Conservation (phyloP, 345 rosid species). For the Hibiscus tridactylites region DNA sequence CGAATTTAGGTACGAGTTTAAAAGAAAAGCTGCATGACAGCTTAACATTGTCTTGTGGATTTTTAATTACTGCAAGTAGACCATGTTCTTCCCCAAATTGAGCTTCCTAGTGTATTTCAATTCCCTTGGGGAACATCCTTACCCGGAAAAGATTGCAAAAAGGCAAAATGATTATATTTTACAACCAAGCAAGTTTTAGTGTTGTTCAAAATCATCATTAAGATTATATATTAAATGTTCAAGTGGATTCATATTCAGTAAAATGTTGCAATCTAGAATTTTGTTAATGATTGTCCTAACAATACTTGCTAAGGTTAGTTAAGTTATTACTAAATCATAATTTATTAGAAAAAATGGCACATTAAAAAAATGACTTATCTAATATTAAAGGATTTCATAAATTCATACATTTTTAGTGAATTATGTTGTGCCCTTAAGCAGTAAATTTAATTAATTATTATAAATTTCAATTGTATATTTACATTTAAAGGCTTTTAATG, state of each 20-base stretch:
- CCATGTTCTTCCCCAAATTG: slow-evolving; percentile 25
- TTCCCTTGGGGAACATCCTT: slow-evolving; percentile 16
- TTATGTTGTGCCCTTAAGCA: too few relatives aligned
- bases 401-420: too few relatives aligned
- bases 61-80: slow-evolving; percentile 15
- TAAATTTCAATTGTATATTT: too few relatives aligned
- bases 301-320: too few relatives aligned
- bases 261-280: slow-evolving; percentile 9
- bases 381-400: too few relatives aligned
- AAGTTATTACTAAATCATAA: too few relatives aligned
- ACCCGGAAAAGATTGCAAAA: background rate
- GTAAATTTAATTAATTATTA: too few relatives aligned
- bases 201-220: background rate
- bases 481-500: too few relatives aligned
- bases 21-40: slow-evolving; percentile 8
- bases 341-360: too few relatives aligned
- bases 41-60: slow-evolving; percentile 1
- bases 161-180: background rate
- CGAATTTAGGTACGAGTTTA: background rate
- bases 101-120: slow-evolving; percentile 7
- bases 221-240: background rate
- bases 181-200: background rate
- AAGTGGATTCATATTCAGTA: too few relatives aligned
- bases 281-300: too few relatives aligned
- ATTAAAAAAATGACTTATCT: too few relatives aligned